Evolutionary conservation across 768 basidiomycete genomes (phyloP), one percentile per base, ranked within the genome.

Genomic region (Mycena sanguinolenta): DNA sequence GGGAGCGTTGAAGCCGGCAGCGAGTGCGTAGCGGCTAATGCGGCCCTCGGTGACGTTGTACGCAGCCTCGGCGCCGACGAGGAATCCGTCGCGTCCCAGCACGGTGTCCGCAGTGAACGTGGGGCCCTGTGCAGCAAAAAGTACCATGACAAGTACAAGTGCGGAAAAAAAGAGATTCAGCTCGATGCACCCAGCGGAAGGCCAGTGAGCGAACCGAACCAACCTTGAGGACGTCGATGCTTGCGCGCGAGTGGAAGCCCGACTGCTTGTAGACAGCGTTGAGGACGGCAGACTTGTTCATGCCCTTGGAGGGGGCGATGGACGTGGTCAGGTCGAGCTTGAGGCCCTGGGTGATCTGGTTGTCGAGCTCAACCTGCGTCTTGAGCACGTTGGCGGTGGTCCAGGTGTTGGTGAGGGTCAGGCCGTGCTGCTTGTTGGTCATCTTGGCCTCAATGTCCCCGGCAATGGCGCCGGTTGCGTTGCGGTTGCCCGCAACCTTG

Each of bases 371-470:
- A 74, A 98, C 82, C 81, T 92, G 90, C 74, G 92, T 92, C 81
- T 93, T 92, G 86, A 99, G 93, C 79, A 92, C 82, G 87, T 99
- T 99, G 80, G 90, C 76, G 78, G 97, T 98, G 64, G 95, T 96
- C 98, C 98, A 99, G 65, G 94, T 89, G 85, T 97, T 89, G 75
- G 98, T 99, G 88, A 98, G 86, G 80, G 92, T 92, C 78, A 99
- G 87, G 73, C 98, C 98, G 82, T 97, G 95, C 84, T 91, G 91
- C 86, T 89, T 89, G 88, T 98, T 92, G 76, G 87, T 80, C 87
- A 93, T 97, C 85, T 98, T 99, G 82, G 91, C 93, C 90, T 99
- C 98, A 77, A 99, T 87, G 82, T 99, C 97, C 74, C 94, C 97
- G 44, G 80, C 75, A 85, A 99, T 98, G 81, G 83, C 82, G 57